These are phyloP conservation scores for Cytospora mali DNA, from an alignment of 2,329 filamentous ascomycete genomes.

Conservation along the genomic window DNA sequence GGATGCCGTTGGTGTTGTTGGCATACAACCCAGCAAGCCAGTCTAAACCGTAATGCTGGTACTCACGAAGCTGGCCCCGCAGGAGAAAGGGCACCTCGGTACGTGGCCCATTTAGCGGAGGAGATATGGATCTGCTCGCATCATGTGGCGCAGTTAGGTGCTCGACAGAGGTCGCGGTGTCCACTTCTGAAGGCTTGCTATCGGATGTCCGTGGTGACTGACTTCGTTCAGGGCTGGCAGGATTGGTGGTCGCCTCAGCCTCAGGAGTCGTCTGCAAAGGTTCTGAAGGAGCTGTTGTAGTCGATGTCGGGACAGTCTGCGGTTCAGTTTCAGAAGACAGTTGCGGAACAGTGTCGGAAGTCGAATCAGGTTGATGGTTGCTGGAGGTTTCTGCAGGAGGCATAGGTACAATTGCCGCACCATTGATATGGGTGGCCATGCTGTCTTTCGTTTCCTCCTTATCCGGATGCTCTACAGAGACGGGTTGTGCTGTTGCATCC, in stretches of 20 bases:
- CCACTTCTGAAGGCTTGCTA: constrained; percentile 54
- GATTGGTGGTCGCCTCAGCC: constrained; percentile 47
- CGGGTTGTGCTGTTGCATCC: constrained; percentile 6
- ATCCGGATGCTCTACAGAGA: background rate
- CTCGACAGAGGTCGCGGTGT: constrained; percentile 45
- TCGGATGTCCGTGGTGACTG: constrained; percentile 54
- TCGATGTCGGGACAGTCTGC: constrained; percentile 32
- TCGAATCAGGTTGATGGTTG: constrained; percentile 2
- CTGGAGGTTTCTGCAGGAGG: constrained; percentile 32
- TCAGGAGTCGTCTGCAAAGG: constrained; percentile 44
- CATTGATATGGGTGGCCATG: background rate
- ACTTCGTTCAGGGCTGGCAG: constrained; percentile 48
- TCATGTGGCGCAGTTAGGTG: constrained; percentile 38
- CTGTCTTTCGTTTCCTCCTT: background rate
- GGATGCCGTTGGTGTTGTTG: constrained; percentile 91
- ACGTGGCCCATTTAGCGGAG: constrained; percentile 49
- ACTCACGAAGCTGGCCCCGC: constrained; percentile 87
- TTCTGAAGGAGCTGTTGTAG: constrained; percentile 31
- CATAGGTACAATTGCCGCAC: background rate
- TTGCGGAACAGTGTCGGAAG: background rate
- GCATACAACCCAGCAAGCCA: constrained; percentile 94
- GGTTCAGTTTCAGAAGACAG: background rate
- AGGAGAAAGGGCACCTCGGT: constrained; percentile 81
- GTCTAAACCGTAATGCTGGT: constrained; percentile 95
- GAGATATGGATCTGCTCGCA: constrained; percentile 36